A percentile compares a stretch with the other conserved stretches of the same genome.
These are phyloP conservation scores for Boehmeria nivea DNA, from an alignment of 306 rosid genomes.

Conservation along the genomic window DNA sequence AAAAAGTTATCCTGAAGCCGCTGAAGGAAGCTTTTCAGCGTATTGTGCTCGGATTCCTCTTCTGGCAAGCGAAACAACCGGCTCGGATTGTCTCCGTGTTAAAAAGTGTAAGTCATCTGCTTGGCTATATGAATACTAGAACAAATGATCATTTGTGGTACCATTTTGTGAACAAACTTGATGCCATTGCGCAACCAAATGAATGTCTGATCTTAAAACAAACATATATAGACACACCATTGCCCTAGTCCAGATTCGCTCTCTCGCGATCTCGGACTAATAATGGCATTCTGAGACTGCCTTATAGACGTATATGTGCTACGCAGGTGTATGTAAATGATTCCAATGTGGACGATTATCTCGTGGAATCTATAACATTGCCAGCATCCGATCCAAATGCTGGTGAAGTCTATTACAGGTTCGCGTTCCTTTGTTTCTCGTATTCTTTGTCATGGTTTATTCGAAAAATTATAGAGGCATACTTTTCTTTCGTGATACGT, in stretches of 20 bases:
- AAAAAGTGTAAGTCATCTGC: constrained; percentile 59
- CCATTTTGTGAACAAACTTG: too few relatives aligned
- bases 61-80: constrained; percentile 96
- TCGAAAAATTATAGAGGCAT: background rate
- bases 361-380: constrained; percentile 73
- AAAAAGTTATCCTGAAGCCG: constrained; percentile 61
- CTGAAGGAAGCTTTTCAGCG: constrained; percentile 81
- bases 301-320: constrained; percentile 7
- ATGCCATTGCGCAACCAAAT: too few relatives aligned
- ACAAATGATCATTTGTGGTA: too few relatives aligned
- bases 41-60: constrained; percentile 69
- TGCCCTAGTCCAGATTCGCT: too few relatives aligned
- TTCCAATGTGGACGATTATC: constrained; percentile 88
- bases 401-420: constrained; percentile 92
- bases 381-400: constrained; percentile 95
- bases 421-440: constrained; percentile 9
- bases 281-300: too few relatives aligned
- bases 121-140: too few relatives aligned
- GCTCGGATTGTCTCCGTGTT: constrained; percentile 67
- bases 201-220: too few relatives aligned
- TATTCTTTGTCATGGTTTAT: background rate
- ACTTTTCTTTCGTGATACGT: too few relatives aligned
- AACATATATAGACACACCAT: too few relatives aligned
- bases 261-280: too few relatives aligned
- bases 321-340: constrained; percentile 63